Evolutionary conservation across 495 filamentous ascomycete species (phyloP).

Genomic region (Chaetomium tenue): DNA sequence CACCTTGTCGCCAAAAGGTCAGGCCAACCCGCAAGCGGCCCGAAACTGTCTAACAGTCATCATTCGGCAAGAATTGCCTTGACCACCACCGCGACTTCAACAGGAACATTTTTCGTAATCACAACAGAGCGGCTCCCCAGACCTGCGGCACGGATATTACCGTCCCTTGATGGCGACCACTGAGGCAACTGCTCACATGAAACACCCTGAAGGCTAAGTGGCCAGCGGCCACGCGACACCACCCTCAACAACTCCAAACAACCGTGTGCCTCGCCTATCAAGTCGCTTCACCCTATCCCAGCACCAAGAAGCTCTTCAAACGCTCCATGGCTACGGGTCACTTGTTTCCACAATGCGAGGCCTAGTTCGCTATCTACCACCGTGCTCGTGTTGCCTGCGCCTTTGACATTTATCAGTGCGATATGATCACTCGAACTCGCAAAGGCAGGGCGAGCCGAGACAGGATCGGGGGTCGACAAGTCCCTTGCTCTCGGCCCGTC

Average conservation of each 20-base stretch:
- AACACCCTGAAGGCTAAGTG: neutral
- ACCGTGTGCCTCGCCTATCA: neutral
- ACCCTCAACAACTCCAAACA: neutral
- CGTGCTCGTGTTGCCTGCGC: neutral
- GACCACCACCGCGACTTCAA: neutral
- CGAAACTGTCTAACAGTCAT: neutral
- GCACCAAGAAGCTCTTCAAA: neutral
- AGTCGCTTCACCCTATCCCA: neutral
- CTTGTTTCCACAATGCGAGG: neutral
- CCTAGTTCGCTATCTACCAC: neutral
- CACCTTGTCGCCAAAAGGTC: neutral
- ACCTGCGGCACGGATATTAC: neutral
- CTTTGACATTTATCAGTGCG: neutral
- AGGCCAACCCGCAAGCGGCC: no score
- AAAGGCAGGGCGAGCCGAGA: neutral
- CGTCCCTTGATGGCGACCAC: neutral
- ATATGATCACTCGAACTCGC: conserved; percentile 1
- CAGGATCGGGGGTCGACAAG: neutral
- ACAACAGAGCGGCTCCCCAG: neutral
- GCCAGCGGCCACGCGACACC: neutral
- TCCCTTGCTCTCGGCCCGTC: neutral
- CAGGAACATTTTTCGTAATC: neutral
- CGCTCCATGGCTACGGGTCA: neutral
- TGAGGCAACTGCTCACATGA: conserved; percentile 4
- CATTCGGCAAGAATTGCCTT: neutral